A percentile compares a stretch with the other conserved stretches of the same genome.
Evolutionary conservation across 495 filamentous ascomycete species (phyloP).

Genomic region (Cladorrhinum samala): DNA sequence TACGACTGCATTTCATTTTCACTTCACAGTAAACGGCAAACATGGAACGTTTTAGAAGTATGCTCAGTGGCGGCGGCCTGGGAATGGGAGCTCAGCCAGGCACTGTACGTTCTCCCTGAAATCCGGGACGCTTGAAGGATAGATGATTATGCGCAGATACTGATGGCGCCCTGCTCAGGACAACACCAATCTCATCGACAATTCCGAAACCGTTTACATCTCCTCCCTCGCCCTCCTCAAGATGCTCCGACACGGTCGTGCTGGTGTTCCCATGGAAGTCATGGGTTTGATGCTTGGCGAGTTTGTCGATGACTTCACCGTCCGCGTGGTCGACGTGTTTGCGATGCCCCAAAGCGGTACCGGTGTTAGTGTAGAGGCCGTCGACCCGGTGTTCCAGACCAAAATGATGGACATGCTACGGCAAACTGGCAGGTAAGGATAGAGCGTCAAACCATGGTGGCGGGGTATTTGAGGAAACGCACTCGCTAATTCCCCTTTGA

Average conservation of each 20-base stretch:
- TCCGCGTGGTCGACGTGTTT: slow-evolving; percentile 95
- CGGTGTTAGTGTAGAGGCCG: slow-evolving; percentile 95
- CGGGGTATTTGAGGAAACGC: neutral
- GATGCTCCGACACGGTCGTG: slow-evolving; percentile 95
- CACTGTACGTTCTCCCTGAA: slow-evolving; percentile 56
- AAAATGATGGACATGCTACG: slow-evolving; percentile 99
- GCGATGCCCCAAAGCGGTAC: slow-evolving; percentile 99
- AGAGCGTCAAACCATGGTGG: neutral
- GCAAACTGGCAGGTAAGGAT: slow-evolving; percentile 86
- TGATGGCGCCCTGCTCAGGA: slow-evolving; percentile 47
- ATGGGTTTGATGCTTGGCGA: slow-evolving; percentile 99
- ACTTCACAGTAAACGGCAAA: no score
- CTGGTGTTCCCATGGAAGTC: slow-evolving; percentile 98
- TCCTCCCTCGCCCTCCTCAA: slow-evolving; percentile 95
- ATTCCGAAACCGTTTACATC: slow-evolving; percentile 99
- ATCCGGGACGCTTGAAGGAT: neutral
- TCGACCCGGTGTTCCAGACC: slow-evolving; percentile 96
- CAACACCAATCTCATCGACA: slow-evolving; percentile 83
- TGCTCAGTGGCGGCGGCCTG: slow-evolving; percentile 73
- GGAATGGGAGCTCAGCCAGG: slow-evolving; percentile 65
- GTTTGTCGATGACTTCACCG: slow-evolving; percentile 98
- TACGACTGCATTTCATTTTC: no score
- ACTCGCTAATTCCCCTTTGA: slow-evolving; percentile 12
- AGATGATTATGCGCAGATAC: slow-evolving; percentile 6
- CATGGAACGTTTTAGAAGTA: slow-evolving; percentile 84